Evolutionary conservation across 2,329 filamentous ascomycete genomes (phyloP).

Genomic region (Akanthomyces muscarius): DNA sequence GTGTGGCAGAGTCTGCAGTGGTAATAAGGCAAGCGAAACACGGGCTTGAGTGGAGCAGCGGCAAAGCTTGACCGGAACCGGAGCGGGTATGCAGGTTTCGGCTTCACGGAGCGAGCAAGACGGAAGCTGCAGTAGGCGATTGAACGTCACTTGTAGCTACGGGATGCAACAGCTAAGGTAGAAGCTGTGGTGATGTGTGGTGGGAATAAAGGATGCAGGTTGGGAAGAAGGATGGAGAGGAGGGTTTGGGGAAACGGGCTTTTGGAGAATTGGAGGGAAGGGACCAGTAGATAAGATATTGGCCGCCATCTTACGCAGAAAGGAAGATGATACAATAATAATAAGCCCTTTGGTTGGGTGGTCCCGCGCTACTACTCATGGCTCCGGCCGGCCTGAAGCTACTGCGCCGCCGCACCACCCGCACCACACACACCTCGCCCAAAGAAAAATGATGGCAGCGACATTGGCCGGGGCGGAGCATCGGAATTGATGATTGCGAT

Average conservation of each 20-base stretch:
- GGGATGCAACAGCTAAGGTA: neutral
- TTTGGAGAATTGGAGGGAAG: conserved; percentile 7
- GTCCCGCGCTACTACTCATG: neutral
- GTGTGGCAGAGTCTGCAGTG: neutral
- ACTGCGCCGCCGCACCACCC: neutral
- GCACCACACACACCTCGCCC: neutral
- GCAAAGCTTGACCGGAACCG: conserved; percentile 9
- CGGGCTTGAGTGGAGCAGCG: neutral
- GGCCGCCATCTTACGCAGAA: too few species aligned
- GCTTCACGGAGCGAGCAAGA: neutral
- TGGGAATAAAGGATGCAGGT: neutral
- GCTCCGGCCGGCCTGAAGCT: neutral
- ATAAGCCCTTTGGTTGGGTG: too few species aligned
- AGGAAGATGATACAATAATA: too few species aligned
- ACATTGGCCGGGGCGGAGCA: conserved; percentile 12
- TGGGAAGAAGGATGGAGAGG: neutral
- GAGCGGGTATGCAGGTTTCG: conserved; percentile 1
- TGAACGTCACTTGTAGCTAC: conserved; percentile 7
- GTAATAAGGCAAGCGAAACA: neutral
- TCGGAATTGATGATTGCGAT: conserved; percentile 17
- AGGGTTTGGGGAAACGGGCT: neutral
- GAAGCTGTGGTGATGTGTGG: neutral
- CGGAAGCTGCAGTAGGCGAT: conserved; percentile 5
- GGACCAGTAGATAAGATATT: conserved; percentile 4
- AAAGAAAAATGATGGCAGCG: neutral